phyloP scores from a whole-genome alignment of 2,329 filamentous ascomycete species.

The Colletotrichum sp. region DNA sequence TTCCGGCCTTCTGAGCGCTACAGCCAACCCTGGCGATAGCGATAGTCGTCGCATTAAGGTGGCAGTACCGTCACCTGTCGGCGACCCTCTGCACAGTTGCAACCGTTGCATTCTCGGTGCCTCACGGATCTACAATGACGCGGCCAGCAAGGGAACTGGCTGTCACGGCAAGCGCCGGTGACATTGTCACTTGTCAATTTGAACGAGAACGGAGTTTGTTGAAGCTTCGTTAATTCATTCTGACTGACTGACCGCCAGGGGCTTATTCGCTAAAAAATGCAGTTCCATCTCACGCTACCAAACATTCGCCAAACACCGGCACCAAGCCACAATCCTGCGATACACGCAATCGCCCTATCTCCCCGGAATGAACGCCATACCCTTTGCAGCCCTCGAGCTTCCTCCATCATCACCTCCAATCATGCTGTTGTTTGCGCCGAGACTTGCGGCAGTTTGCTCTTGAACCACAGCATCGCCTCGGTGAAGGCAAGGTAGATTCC shows the following conservation, averaged over 20 bases:
- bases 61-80: not conserved
- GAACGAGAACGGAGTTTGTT: not conserved
- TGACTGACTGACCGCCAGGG: not conserved
- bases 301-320: not conserved
- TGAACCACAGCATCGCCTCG: constrained; percentile 45
- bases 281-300: not conserved
- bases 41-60: not conserved
- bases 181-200: not conserved
- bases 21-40: not conserved
- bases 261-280: not conserved
- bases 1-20: not conserved
- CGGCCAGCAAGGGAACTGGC: not conserved
- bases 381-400: not conserved
- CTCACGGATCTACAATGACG: constrained; percentile 1
- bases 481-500: constrained; percentile 55
- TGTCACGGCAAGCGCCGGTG: not conserved
- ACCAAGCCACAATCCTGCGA: not conserved
- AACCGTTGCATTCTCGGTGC: not conserved
- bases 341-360: not conserved
- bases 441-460: constrained; percentile 5
- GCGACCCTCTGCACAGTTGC: not conserved
- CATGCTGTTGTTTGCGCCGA: not conserved
- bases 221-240: not conserved
- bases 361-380: not conserved
- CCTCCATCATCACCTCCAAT: not conserved